Evolutionary conservation across 2,329 filamentous ascomycete species (phyloP).

Genomic region (Claviceps citrina): DNA sequence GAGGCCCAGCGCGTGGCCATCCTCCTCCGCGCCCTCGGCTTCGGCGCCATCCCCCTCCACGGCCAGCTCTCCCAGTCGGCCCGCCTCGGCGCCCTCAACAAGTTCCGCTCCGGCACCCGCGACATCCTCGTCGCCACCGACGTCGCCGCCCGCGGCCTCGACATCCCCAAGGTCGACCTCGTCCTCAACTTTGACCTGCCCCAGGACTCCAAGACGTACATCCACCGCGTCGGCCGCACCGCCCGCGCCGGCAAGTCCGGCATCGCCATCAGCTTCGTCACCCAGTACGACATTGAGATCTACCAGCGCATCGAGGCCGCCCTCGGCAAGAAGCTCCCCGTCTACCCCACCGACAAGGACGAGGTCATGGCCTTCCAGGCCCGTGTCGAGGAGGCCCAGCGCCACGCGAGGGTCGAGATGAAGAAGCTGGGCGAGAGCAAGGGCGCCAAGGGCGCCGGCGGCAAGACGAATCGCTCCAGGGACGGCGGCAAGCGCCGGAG

Average conservation of each 20-base stretch:
- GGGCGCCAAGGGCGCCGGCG: slow-evolving; percentile 36
- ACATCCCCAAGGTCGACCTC: slow-evolving; percentile 81
- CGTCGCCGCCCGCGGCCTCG: slow-evolving; percentile 81
- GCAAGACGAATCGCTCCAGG: slow-evolving; percentile 23
- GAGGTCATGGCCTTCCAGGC: slow-evolving; percentile 71
- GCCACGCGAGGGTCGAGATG: slow-evolving; percentile 65
- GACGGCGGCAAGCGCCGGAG: slow-evolving; percentile 24
- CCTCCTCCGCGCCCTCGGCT: slow-evolving; percentile 68
- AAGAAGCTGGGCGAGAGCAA: slow-evolving; percentile 61
- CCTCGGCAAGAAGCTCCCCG: slow-evolving; percentile 58
- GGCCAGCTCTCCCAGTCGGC: slow-evolving; percentile 80
- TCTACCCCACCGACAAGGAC: slow-evolving; percentile 58
- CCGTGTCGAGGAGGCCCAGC: slow-evolving; percentile 69
- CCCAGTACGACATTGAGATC: slow-evolving; percentile 75
- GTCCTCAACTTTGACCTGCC: slow-evolving; percentile 80
- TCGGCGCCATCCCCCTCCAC: slow-evolving; percentile 82
- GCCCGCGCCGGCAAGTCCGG: slow-evolving; percentile 76
- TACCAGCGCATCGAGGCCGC: slow-evolving; percentile 71
- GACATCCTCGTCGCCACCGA: slow-evolving; percentile 87
- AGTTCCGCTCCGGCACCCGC: slow-evolving; percentile 68
- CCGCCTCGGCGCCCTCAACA: slow-evolving; percentile 74
- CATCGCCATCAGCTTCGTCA: slow-evolving; percentile 65
- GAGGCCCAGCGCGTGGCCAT: slow-evolving; percentile 79
- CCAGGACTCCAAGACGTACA: slow-evolving; percentile 75
- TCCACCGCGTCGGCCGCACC: slow-evolving; percentile 78